Percentiles rank a stretch among this genome's conserved stretches.
phyloP scores from a whole-genome alignment of 441 rosid genomes.

The Gossypium laxum region DNA sequence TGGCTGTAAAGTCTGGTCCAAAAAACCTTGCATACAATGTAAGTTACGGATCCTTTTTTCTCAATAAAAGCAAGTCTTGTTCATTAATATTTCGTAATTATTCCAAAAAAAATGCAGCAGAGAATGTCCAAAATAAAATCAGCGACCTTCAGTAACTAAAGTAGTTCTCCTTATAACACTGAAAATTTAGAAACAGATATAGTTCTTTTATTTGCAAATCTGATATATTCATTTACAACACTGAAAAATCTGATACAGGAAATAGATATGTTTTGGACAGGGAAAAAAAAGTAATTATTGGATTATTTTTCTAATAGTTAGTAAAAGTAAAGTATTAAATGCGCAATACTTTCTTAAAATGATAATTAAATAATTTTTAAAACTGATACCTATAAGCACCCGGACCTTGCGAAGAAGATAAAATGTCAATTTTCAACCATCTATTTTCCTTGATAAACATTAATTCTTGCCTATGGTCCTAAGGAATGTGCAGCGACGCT shows the following conservation, averaged over 20 bases:
- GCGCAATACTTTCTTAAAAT: neutral
- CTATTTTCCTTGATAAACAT: neutral
- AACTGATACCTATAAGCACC: neutral
- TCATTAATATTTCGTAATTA: neutral
- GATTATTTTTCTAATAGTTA: neutral
- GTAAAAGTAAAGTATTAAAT: neutral
- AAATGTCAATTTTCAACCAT: neutral
- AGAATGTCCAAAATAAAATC: too few relatives aligned
- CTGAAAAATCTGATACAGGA: neutral
- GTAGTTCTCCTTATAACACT: neutral
- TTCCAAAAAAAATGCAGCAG: neutral
- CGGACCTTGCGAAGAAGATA: neutral
- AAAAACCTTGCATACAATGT: too few relatives aligned
- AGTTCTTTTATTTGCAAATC: neutral
- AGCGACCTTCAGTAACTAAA: too few relatives aligned
- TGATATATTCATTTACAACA: neutral
- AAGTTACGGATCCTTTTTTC: too few relatives aligned
- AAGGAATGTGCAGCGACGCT: slow-evolving; percentile 19
- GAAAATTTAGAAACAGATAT: neutral
- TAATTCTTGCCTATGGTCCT: neutral
- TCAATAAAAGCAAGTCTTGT: neutral
- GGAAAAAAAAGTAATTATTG: neutral
- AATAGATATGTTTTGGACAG: neutral
- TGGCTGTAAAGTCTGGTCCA: too few relatives aligned
- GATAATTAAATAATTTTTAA: neutral